phyloP scores from a whole-genome alignment of 495 filamentous ascomycete genomes.

The Niebla homalea region DNA sequence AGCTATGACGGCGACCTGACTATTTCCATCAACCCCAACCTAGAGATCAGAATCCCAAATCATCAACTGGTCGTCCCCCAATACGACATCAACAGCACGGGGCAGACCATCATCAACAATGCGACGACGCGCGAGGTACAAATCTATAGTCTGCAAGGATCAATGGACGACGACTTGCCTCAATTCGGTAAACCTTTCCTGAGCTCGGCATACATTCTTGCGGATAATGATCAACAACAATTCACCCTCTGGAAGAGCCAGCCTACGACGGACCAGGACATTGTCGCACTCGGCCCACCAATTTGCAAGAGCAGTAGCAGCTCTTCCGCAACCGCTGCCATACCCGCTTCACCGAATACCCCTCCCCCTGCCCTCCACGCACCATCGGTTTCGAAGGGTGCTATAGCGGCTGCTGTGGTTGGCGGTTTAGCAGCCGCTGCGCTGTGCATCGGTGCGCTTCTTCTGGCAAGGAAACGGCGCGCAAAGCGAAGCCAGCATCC shows the following conservation, averaged over 20 bases:
- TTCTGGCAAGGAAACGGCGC: not conserved
- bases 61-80: conserved; percentile 26
- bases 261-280: not conserved
- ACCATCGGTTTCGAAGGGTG: not conserved
- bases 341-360: not conserved
- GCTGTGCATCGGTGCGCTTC: not conserved
- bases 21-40: conserved; percentile 10
- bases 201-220: conserved; percentile 26
- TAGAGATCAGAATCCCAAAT: conserved; percentile 20
- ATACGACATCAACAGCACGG: conserved; percentile 16
- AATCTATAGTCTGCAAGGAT: conserved; percentile 16
- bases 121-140: conserved; percentile 13
- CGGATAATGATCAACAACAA: conserved; percentile 17
- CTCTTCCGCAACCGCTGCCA: not conserved
- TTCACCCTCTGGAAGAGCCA: conserved; percentile 7
- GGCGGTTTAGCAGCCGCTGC: not conserved
- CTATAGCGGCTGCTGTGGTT: conserved; percentile 3
- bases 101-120: conserved; percentile 15
- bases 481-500: not conserved
- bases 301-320: not conserved
- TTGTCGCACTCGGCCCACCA: conserved; percentile 1
- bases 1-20: conserved; percentile 19
- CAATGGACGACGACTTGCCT: conserved; percentile 17
- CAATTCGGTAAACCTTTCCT: conserved; percentile 29
- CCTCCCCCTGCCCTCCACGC: not conserved